These are phyloP conservation scores for Rubia peregrina DNA, from an alignment of 305 asterid species.

Conservation along the genomic window DNA sequence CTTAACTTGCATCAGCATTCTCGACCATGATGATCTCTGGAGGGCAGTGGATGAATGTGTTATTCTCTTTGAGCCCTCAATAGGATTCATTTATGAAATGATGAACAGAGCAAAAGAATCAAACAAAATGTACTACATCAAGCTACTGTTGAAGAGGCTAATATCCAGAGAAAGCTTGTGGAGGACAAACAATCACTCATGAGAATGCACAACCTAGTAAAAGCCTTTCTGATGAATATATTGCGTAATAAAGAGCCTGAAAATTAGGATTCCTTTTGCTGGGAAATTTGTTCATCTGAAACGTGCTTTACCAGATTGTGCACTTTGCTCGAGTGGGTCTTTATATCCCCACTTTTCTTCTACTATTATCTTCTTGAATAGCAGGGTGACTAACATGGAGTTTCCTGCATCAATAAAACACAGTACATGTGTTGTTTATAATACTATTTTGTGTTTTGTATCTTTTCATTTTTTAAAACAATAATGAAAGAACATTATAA, in stretches of 20 bases:
- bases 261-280: not conserved
- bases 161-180: no score
- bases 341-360: not conserved
- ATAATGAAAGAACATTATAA: no score
- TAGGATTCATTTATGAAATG: slow-evolving; percentile 70
- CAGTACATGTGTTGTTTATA: no score
- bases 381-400: not conserved
- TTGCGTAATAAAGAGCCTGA: not conserved
- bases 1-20: slow-evolving; percentile 46
- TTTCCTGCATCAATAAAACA: no score
- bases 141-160: no score
- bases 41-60: slow-evolving; percentile 80
- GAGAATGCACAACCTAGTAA: no score
- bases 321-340: not conserved
- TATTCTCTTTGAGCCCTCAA: slow-evolving; percentile 57
- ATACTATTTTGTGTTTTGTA: no score
- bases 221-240: not conserved
- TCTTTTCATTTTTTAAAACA: no score
- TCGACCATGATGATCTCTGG: slow-evolving; percentile 85
- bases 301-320: not conserved
- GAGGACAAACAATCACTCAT: no score
- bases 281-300: not conserved
- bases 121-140: slow-evolving; percentile 69
- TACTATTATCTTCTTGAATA: not conserved
- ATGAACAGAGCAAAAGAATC: slow-evolving; percentile 89